Evolutionary conservation across 2,329 filamentous ascomycete genomes (phyloP).

Genomic region (Elsinoe australis): DNA sequence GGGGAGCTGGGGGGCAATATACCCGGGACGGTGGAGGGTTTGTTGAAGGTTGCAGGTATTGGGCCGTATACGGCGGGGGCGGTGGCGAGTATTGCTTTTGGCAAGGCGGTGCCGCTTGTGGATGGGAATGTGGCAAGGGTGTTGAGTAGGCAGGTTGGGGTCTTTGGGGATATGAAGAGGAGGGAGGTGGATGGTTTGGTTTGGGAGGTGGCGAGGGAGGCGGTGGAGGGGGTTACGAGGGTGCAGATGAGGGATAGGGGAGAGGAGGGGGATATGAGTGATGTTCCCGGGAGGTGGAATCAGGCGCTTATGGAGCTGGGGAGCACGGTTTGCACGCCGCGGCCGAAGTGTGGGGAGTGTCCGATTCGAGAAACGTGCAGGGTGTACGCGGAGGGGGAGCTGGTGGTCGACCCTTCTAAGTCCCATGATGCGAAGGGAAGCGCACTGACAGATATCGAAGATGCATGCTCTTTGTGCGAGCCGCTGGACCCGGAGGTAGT

Average conservation of each 20-base stretch:
- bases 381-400: not conserved
- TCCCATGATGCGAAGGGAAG: too few species aligned
- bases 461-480: not conserved
- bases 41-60: conserved; percentile 2
- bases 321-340: conserved; percentile 7
- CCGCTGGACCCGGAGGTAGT: not conserved
- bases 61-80: conserved; percentile 9
- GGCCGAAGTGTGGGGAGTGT: conserved; percentile 2
- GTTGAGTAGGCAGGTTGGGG: not conserved
- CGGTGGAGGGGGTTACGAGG: not conserved
- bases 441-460: conserved; percentile 14
- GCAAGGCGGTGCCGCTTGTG: not conserved
- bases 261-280: not conserved
- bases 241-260: not conserved
- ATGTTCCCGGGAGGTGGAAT: conserved; percentile 11
- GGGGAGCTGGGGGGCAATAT: conserved; percentile 1
- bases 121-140: conserved; percentile 9
- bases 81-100: conserved; percentile 12
- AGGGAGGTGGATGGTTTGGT: conserved; percentile 5
- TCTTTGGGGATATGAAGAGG: conserved; percentile 13
- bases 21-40: not conserved
- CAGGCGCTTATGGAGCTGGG: conserved; percentile 12
- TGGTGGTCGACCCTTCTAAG: not conserved
- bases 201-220: conserved; percentile 1
- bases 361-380: conserved; percentile 5